These are phyloP conservation scores for Albizia julibrissin DNA, from an alignment of 306 rosid species.

Conservation along the genomic window DNA sequence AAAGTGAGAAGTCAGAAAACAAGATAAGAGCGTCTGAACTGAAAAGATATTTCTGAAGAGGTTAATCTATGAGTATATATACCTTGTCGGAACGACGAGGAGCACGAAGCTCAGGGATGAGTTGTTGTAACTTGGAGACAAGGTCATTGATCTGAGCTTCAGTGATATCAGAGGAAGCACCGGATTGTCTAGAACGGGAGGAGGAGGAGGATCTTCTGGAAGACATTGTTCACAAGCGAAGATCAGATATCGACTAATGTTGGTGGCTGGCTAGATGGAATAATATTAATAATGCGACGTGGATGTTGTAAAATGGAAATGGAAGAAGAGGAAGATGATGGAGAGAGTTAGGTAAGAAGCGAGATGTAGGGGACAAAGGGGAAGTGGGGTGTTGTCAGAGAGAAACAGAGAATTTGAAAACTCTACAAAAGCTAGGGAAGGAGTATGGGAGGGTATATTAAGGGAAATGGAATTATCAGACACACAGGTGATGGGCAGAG, in stretches of 20 bases:
- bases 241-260: background rate
- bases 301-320: background rate
- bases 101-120: slow-evolving; percentile 67
- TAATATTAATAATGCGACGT: background rate
- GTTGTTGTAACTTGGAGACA: slow-evolving; percentile 66
- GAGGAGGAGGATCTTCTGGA: slow-evolving; percentile 61
- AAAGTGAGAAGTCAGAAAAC: background rate
- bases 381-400: slow-evolving; percentile 16
- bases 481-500: slow-evolving; percentile 17
- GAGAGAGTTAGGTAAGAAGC: background rate
- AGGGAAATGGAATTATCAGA: background rate
- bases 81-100: slow-evolving; percentile 59
- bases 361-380: background rate
- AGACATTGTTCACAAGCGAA: slow-evolving; percentile 43
- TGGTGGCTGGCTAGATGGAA: background rate
- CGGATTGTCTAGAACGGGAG: slow-evolving; percentile 52
- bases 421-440: background rate
- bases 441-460: background rate
- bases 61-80: background rate
- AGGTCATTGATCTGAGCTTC: slow-evolving; percentile 74
- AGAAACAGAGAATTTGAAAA: slow-evolving; percentile 1
- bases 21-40: background rate
- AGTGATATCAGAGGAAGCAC: slow-evolving; percentile 39
- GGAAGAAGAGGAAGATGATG: background rate
- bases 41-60: background rate